phyloP scores from a whole-genome alignment of 441 rosid genomes.

The Corymbia citriodora region DNA sequence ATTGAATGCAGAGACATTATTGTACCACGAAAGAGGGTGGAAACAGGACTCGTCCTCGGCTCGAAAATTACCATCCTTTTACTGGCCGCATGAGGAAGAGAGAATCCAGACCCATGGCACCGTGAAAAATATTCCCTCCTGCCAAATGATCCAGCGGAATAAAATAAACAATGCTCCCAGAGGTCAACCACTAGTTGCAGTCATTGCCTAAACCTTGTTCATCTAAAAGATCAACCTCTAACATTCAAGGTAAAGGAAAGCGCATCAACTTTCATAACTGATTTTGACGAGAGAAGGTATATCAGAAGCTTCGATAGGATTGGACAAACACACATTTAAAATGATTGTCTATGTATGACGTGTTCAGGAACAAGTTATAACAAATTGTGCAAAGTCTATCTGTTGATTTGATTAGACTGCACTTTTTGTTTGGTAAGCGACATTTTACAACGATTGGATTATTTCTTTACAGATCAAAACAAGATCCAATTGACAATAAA shows the following conservation, averaged over 20 bases:
- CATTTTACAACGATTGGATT: background rate
- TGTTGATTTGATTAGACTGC: background rate
- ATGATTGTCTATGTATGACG: background rate
- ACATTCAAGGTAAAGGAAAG: background rate
- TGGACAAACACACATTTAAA: background rate
- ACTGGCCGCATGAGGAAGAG: conserved; percentile 94
- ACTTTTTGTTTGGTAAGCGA: background rate
- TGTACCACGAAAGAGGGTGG: background rate
- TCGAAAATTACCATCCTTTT: conserved; percentile 64
- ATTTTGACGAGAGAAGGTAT: background rate
- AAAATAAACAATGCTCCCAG: background rate
- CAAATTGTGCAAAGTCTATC: background rate
- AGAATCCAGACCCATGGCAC: conserved; percentile 92
- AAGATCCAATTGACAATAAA: background rate
- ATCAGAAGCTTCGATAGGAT: background rate
- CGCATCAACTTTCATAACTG: background rate
- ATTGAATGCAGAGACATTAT: background rate
- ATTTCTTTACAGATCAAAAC: background rate
- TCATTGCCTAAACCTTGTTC: background rate
- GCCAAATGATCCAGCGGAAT: background rate
- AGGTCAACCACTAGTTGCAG: background rate
- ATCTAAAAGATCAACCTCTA: background rate
- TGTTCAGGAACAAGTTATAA: background rate
- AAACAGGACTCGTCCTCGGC: background rate
- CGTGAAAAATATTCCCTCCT: conserved; percentile 94